phyloP scores from a whole-genome alignment of 192 early-diverging fungal species.

The Diversispora epigaea region DNA sequence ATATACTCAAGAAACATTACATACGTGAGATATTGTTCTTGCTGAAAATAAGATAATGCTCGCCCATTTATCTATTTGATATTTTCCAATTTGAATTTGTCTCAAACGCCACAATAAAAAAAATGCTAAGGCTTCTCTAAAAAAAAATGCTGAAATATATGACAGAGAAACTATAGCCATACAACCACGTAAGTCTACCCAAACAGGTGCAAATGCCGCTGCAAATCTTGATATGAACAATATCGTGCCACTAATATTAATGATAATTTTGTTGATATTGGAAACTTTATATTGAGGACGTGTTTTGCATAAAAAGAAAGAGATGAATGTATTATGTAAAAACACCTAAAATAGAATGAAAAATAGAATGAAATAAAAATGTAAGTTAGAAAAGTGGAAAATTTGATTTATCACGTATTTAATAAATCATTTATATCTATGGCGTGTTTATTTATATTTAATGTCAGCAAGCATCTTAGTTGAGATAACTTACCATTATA shows the following conservation, averaged over 20 bases:
- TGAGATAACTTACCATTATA: too few relatives aligned
- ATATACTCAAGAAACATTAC: not conserved
- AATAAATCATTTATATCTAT: too few relatives aligned
- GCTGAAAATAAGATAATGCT: not conserved
- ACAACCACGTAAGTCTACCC: not conserved
- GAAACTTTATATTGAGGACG: not conserved
- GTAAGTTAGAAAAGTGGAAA: too few relatives aligned
- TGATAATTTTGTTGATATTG: constrained; percentile 23
- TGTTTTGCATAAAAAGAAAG: not conserved
- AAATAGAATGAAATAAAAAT: too few relatives aligned
- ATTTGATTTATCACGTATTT: too few relatives aligned
- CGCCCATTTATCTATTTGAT: not conserved
- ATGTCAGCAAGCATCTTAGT: too few relatives aligned
- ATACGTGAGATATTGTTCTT: not conserved
- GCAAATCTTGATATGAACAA: too few relatives aligned
- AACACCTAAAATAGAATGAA: not conserved
- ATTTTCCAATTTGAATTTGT: constrained; percentile 14
- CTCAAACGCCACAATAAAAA: constrained; percentile 25
- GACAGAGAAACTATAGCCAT: not conserved
- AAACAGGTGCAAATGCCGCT: too few relatives aligned
- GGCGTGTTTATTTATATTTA: too few relatives aligned
- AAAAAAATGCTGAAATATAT: too few relatives aligned
- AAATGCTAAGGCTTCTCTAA: not conserved
- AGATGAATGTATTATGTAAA: constrained; percentile 2
- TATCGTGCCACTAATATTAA: not conserved